phyloP scores from a whole-genome alignment of 371 early-diverging fungal genomes.

The Fennellomyces sp. region DNA sequence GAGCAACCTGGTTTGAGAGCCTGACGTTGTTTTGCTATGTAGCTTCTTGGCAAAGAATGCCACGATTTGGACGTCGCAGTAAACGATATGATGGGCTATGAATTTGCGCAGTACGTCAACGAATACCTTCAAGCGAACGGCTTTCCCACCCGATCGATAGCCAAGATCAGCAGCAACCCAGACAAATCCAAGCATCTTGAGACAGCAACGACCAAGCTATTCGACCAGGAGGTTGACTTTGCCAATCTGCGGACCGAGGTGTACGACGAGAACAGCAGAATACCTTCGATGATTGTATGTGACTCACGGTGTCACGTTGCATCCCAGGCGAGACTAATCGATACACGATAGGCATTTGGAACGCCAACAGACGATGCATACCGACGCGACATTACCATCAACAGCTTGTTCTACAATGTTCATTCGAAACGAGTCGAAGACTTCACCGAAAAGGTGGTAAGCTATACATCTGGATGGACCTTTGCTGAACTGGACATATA shows the following conservation, averaged over 20 bases:
- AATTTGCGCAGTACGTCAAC: conserved; percentile 88
- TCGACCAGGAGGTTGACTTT: conserved; percentile 92
- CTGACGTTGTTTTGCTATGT: neutral
- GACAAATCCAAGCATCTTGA: conserved; percentile 99
- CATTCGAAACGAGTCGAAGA: conserved; percentile 92
- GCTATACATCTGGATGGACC: neutral
- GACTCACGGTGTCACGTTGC: too few species aligned
- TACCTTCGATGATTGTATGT: conserved; percentile 79
- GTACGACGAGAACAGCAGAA: conserved; percentile 85
- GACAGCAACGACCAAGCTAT: conserved; percentile 91
- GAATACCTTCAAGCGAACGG: conserved; percentile 62
- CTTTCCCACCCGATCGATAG: conserved; percentile 57
- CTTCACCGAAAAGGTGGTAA: conserved; percentile 76
- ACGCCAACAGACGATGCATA: conserved; percentile 96
- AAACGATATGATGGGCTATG: conserved; percentile 93
- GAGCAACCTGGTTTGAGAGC: neutral
- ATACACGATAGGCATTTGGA: conserved; percentile 88
- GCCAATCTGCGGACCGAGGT: conserved; percentile 95
- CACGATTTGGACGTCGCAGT: conserved; percentile 98
- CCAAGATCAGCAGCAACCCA: conserved; percentile 93
- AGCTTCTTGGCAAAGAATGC: conserved; percentile 88
- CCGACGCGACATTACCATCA: conserved; percentile 98
- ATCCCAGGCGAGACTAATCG: too few species aligned
- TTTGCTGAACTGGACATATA: neutral
- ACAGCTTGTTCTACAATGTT: conserved; percentile 98